These are phyloP conservation scores for Trichoderma harzianum DNA, from an alignment of 2,329 filamentous ascomycete genomes.

Conservation along the genomic window DNA sequence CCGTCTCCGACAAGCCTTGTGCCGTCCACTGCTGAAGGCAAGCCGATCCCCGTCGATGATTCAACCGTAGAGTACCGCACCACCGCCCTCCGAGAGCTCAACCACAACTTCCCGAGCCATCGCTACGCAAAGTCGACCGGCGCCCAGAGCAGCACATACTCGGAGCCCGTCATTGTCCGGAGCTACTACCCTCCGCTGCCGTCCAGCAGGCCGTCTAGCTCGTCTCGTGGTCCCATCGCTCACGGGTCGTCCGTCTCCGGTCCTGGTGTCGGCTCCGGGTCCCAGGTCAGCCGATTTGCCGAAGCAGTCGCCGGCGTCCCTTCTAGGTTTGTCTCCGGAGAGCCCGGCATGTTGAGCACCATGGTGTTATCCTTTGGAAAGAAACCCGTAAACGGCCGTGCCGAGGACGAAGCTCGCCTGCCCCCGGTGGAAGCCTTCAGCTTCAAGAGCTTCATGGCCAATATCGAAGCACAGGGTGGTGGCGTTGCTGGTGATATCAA, in stretches of 20 bases:
- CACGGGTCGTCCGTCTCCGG: conserved; percentile 28
- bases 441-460: conserved; percentile 62
- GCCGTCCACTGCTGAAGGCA: conserved; percentile 54
- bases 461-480: conserved; percentile 45
- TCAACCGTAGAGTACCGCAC: conserved; percentile 54
- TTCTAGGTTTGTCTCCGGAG: conserved; percentile 30
- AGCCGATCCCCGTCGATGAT: conserved; percentile 54
- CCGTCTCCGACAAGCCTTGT: conserved; percentile 52
- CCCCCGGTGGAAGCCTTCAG: conserved; percentile 62
- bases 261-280: conserved; percentile 19
- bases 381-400: conserved; percentile 29
- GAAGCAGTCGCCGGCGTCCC: conserved; percentile 32
- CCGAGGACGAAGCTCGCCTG: conserved; percentile 43
- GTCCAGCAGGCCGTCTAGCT: conserved; percentile 31
- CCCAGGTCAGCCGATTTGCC: conserved; percentile 29
- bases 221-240: conserved; percentile 30
- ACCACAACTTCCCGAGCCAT: conserved; percentile 55
- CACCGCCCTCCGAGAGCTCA: conserved; percentile 58
- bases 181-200: conserved; percentile 53
- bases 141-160: conserved; percentile 57
- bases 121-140: conserved; percentile 55
- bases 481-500: conserved; percentile 52
- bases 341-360: conserved; percentile 39
- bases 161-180: conserved; percentile 62
- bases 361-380: conserved; percentile 45